Evolutionary conservation across 176 grass and related monocot genomes (phyloP), one percentile per base, ranked within the genome.

Genomic region (Zea mays): DNA sequence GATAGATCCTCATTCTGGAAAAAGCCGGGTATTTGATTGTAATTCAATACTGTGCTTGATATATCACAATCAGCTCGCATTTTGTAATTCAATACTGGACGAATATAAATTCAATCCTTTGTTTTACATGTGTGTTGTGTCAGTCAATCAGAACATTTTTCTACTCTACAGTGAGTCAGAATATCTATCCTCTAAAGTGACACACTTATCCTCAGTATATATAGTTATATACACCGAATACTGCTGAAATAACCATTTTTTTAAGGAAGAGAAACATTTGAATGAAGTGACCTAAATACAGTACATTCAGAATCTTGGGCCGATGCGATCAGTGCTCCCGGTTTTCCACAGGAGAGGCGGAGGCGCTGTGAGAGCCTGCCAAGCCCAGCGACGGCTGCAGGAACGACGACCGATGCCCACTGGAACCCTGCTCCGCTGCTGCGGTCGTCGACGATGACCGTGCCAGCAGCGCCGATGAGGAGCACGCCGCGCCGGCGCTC

Each of bases 291-390:
- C 36, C 17, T 70, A 14, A 74, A 69, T 50, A 80, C n/a, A 74
- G 65, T 50, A 80, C n/a, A 16, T 38, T 60, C 19, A 59, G 38
- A 84, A 66, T 40, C 11, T 67, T 63, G 41, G 83, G 57, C 50
- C 78, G 15, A 41, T 61, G 21, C 44, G 1, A 71, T 49, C 68
- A 71, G 13, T 82, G 73, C 64, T 89, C 79, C 65, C 59, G 68
- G 56, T 87, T 89, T 20, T 87, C 62, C 60, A 79, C 77, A 3
- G 88, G 84, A 76, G 86, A 84, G 36, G 75, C 60, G 8, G 94
- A 88, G 2, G 86, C 56, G 36, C 90, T 87, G 42, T 82, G 72
- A 52, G 90, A 61, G 44, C 79, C 67, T 40, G 88, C 79, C 51
- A 87, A 55, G 58, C 78, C 84, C 42, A 84, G 63, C 8, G 90